Conservation (phyloP, 345 rosid species). For the Ceriops zippeliana region DNA sequence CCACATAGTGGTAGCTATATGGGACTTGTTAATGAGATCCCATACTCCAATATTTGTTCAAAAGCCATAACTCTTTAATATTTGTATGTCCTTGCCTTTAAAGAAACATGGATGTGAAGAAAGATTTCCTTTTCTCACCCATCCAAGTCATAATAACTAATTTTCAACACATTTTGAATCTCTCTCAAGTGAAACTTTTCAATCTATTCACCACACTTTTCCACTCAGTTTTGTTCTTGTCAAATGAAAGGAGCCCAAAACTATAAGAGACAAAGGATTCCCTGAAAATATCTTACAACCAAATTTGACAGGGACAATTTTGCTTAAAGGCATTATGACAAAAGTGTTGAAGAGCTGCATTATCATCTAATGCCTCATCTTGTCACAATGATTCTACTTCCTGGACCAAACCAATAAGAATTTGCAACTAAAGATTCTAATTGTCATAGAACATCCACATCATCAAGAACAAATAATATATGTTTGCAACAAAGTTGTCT, state of each 20-base stretch:
- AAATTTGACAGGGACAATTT: background rate
- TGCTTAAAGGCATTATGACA: conserved; percentile 3
- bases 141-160: conserved; percentile 7
- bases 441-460: background rate
- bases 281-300: background rate
- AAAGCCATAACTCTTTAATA: conserved; percentile 4
- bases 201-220: background rate
- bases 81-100: background rate
- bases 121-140: background rate
- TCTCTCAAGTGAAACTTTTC: background rate
- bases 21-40: conserved; percentile 4
- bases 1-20: background rate
- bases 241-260: conserved; percentile 3
- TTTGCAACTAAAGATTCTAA: background rate
- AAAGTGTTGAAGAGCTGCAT: background rate
- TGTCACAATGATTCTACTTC: conserved; percentile 13
- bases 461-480: background rate
- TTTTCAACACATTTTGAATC: background rate
- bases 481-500: no score
- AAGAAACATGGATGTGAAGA: conserved; percentile 5
- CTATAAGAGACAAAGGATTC: conserved; percentile 9
- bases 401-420: background rate
- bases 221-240: background rate
- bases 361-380: background rate
- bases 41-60: background rate